A percentile compares a stretch with the other conserved stretches of the same genome.
These are phyloP conservation scores for Talaromyces wortmannii DNA, from an alignment of 495 filamentous ascomycete genomes.

Conservation along the genomic window DNA sequence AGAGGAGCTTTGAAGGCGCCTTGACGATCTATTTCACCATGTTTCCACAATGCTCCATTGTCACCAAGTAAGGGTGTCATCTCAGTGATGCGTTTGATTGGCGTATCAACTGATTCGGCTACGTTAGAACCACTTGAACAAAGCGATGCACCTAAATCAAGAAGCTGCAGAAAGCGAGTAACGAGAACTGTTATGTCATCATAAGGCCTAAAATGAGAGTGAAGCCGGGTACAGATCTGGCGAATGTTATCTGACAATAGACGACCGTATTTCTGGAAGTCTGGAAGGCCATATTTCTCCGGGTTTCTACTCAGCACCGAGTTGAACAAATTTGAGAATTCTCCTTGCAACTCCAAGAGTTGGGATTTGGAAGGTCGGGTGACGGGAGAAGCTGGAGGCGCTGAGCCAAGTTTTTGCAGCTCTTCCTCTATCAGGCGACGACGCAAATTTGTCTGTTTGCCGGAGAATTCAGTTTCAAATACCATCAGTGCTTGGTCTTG, in stretches of 20 bases:
- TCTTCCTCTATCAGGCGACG: conserved; percentile 52
- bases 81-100: conserved; percentile 26
- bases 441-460: conserved; percentile 56
- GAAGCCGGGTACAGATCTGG: conserved; percentile 60
- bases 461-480: conserved; percentile 64
- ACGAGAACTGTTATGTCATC: conserved; percentile 76
- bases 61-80: conserved; percentile 62
- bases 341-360: conserved; percentile 66
- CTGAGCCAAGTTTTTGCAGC: conserved; percentile 53
- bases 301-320: conserved; percentile 53
- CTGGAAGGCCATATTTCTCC: conserved; percentile 24
- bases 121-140: conserved; percentile 17
- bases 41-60: conserved; percentile 16
- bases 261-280: conserved; percentile 28
- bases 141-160: conserved; percentile 70
- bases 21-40: conserved; percentile 11
- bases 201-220: conserved; percentile 62
- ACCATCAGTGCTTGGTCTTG: conserved; percentile 54
- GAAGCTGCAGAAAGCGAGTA: conserved; percentile 71
- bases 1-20: conserved; percentile 28
- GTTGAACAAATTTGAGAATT: conserved; percentile 71
- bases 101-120: neutral
- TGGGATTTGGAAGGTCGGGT: conserved; percentile 63
- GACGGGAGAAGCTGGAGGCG: conserved; percentile 55
- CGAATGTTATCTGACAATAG: conserved; percentile 66